phyloP scores from a whole-genome alignment of 1,139 yeast species.

The Pichia sp. region DNA sequence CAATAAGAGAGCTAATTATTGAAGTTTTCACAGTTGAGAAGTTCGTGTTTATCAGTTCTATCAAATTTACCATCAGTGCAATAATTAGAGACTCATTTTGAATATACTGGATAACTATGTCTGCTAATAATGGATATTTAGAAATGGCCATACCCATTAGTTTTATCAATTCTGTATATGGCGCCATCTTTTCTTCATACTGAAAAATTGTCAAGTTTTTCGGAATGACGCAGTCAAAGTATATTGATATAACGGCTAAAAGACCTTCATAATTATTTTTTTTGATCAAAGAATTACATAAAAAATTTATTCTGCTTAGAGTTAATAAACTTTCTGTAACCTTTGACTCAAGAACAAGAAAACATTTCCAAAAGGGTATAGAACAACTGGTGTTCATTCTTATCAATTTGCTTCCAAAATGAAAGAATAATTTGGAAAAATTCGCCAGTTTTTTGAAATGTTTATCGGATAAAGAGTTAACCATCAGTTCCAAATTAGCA shows the following conservation, averaged over 20 bases:
- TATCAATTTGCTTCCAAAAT: constrained; percentile 5
- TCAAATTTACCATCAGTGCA: constrained; percentile 12
- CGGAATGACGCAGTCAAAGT: neutral
- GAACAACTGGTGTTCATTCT: neutral
- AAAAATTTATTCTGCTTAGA: neutral
- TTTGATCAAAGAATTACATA: neutral
- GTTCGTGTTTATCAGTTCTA: constrained; percentile 12
- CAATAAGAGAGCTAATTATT: constrained; percentile 15
- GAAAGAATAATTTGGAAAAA: constrained; percentile 19
- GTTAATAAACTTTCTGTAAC: too few species aligned
- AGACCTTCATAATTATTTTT: neutral
- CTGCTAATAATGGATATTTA: neutral
- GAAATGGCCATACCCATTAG: constrained; percentile 1
- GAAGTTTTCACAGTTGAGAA: constrained; percentile 8
- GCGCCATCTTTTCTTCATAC: neutral
- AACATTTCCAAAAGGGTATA: neutral
- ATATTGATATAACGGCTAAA: neutral
- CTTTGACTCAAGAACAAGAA: neutral
- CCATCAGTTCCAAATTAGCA: constrained; percentile 5
- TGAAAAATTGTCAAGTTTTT: too few species aligned
- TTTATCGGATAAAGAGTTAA: constrained; percentile 1
- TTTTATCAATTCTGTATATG: neutral
- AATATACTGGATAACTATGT: constrained; percentile 6
- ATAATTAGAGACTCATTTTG: constrained; percentile 16
- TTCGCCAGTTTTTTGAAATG: constrained; percentile 7